Evolutionary conservation across 345 rosid species (phyloP), one percentile per base, ranked within the genome.

Genomic region (Diplotaxis tenuifolia): DNA sequence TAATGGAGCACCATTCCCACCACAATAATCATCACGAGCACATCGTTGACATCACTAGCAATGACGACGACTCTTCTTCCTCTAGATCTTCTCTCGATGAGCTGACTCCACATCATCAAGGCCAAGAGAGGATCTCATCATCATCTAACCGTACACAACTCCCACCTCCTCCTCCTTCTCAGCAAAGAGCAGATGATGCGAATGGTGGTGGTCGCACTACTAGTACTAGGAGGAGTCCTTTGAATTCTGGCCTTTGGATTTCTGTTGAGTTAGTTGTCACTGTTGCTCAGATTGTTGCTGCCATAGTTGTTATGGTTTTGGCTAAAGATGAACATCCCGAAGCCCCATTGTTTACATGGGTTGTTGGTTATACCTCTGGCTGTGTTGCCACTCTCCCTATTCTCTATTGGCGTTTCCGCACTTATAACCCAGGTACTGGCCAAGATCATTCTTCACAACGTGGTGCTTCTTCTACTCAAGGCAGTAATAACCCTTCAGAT

Each of bases 171-270:
- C 40, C 84, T 70, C 75, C 84, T 62, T 61, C 80, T 69, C 79
- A 23, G 19, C 80, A 71, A 60, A 74, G 85, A 81, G 50, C 88
- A 18, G 80, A 79, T 64, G 90, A 78, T 67, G 83, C 77, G 14
- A 81, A 83, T 71, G 88, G 82, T 71, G 88, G 82, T 65, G 84
- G 70, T n/a, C 77, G 50, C 7, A n/a, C 50, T n/a, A 42, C 15
- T 53, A 83, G 12, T 18, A 81, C 73, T 49, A 83, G 16, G 10
- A 81, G 90, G 79, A 92, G 92, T 83, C 97, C 96, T 1, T 72
- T 92, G 80, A 89, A 89, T 74, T 89, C 97, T 62, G 92, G 86
- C 28, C 68, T 89, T 57, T 92, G 96, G 97, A 92, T 92, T 69
- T 87, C 90, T 14, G 84, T 86, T 23, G 97, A 92, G 87, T 78